phyloP scores from a whole-genome alignment of 768 basidiomycete genomes.

The Tephrocybe sp. region DNA sequence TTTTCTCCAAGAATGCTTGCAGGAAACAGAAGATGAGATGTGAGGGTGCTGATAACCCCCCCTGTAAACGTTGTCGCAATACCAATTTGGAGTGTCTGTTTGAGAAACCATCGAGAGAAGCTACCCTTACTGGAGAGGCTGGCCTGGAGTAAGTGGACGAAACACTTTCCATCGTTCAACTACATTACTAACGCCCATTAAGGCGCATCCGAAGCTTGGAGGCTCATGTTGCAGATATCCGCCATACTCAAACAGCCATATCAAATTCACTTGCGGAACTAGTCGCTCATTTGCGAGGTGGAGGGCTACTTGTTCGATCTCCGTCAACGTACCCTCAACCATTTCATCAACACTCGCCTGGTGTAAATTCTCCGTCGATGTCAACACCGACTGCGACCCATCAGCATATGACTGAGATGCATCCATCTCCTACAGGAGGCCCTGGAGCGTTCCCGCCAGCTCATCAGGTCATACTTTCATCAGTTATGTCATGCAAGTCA shows the following conservation, averaged over 20 bases:
- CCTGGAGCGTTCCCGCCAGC: constrained; percentile 28
- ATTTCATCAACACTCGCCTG: constrained; percentile 66
- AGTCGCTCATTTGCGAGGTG: constrained; percentile 70
- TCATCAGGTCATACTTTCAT: constrained; percentile 25
- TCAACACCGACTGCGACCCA: constrained; percentile 49
- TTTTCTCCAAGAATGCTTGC: constrained; percentile 75
- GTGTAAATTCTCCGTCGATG: constrained; percentile 56
- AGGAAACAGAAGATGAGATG: constrained; percentile 98
- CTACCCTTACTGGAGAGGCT: constrained; percentile 85
- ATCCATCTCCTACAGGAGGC: constrained; percentile 38
- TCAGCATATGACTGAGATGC: constrained; percentile 38
- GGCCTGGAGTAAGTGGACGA: constrained; percentile 72
- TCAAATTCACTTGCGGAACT: constrained; percentile 82
- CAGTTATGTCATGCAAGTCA: constrained; percentile 8
- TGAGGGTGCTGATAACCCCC: constrained; percentile 94
- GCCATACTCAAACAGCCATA: constrained; percentile 69
- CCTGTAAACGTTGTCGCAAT: constrained; percentile 92
- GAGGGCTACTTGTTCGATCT: constrained; percentile 53
- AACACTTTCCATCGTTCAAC: not conserved
- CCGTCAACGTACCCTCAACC: constrained; percentile 59
- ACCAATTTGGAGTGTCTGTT: constrained; percentile 91
- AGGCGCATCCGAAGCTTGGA: constrained; percentile 93
- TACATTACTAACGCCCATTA: constrained; percentile 18
- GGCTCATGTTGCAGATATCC: constrained; percentile 81
- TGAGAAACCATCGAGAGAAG: constrained; percentile 89